These are phyloP conservation scores for Aspergillus mulundensis DNA, from an alignment of 495 filamentous ascomycete species.

Conservation along the genomic window DNA sequence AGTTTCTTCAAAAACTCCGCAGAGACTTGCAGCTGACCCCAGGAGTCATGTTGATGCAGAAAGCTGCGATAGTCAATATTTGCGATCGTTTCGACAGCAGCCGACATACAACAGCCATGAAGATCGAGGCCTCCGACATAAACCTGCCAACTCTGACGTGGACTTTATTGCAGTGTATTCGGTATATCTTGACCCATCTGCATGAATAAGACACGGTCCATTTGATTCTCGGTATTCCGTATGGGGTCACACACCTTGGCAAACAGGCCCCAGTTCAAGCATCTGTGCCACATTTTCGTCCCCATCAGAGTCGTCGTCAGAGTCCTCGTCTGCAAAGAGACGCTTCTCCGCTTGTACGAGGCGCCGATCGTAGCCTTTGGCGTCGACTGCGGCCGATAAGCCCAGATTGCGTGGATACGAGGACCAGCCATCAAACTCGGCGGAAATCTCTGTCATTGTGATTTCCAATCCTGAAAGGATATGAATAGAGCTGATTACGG, in stretches of 20 bases:
- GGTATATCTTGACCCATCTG: background rate
- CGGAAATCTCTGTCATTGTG: background rate
- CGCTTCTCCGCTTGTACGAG: background rate
- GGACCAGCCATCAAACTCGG: background rate
- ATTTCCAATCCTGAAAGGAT: background rate
- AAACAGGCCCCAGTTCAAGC: background rate
- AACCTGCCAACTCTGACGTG: background rate
- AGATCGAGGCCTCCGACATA: background rate
- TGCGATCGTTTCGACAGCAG: background rate
- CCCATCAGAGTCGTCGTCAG: background rate
- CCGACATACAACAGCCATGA: background rate
- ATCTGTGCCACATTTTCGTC: background rate
- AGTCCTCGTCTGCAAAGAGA: background rate
- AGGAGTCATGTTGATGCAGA: background rate
- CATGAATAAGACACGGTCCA: background rate
- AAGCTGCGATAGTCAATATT: background rate
- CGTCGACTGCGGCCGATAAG: background rate
- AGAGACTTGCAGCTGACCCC: background rate
- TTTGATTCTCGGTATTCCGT: background rate
- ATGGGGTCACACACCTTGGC: background rate
- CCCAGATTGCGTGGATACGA: background rate
- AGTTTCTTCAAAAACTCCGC: background rate
- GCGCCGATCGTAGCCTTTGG: background rate
- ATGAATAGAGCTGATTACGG: background rate
- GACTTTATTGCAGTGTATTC: background rate